Percentiles rank a stretch among this genome's conserved stretches.
These are phyloP conservation scores for Hericium coralloides DNA, from an alignment of 768 basidiomycete species.

Conservation along the genomic window DNA sequence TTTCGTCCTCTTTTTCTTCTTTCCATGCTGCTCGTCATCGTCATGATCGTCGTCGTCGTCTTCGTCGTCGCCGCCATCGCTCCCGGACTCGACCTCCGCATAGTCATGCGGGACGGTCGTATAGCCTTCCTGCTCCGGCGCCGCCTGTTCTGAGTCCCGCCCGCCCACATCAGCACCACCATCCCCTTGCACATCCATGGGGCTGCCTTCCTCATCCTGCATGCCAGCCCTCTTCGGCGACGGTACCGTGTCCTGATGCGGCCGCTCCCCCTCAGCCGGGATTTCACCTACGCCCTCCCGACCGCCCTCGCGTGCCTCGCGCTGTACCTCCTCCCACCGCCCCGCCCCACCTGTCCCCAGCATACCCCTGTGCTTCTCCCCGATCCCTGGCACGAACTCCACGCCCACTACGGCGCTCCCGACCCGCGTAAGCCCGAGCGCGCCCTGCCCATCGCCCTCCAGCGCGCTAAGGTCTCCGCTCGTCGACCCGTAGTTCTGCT, in stretches of 20 bases:
- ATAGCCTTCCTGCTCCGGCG: not conserved
- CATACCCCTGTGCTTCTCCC: constrained; percentile 16
- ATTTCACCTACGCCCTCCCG: not conserved
- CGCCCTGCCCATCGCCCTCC: constrained; percentile 14
- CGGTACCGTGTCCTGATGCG: not conserved
- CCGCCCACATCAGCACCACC: constrained; percentile 12
- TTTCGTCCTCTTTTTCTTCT: not conserved
- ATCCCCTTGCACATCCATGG: not conserved
- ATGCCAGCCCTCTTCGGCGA: not conserved
- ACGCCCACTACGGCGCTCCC: constrained; percentile 19
- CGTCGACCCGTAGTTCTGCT: constrained; percentile 23
- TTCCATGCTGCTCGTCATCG: not conserved
- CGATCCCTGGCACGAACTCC: constrained; percentile 22
- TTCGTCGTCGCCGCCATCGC: constrained; percentile 5
- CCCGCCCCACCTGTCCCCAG: constrained; percentile 14
- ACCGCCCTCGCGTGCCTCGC: constrained; percentile 14
- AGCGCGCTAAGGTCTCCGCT: constrained; percentile 19
- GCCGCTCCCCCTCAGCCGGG: not conserved
- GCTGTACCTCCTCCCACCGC: constrained; percentile 13
- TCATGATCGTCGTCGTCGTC: too few relatives aligned
- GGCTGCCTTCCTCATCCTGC: constrained; percentile 11
- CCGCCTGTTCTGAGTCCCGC: not conserved
- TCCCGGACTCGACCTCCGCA: too few relatives aligned
- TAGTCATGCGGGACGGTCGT: too few relatives aligned
- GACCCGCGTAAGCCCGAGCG: constrained; percentile 12